Evolutionary conservation across 164 flowering plant genomes (phyloP), one percentile per base, ranked within the genome.

Genomic region (Magnolia officinalis): DNA sequence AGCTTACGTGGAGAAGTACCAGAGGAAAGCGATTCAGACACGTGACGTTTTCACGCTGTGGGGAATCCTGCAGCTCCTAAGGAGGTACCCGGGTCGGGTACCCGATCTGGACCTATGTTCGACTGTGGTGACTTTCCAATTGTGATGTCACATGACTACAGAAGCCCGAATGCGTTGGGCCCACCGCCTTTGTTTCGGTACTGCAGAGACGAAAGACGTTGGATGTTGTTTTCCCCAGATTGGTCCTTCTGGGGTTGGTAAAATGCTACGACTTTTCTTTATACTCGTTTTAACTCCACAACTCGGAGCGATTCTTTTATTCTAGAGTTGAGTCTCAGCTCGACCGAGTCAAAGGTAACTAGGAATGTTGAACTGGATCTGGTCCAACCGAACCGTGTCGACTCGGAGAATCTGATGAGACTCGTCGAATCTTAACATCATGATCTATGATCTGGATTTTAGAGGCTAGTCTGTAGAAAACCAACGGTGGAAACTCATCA

Each of bases 231-330:
- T 85, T 87, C 71, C 90, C 90, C 90, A 4, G 90, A 87, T 70
- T 87, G 90, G 90, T 77, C 88, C 70, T 91, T 88, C 78, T 91
- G 95, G 95, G 95, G 92, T 45, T 89, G 95, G 95, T 91, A 86
- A 82, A n/a, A 4, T 3, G 4, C 16, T 55, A 55, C 59, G 16
- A 9, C 11, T 8, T 55, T 55, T 9, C 59, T 9, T 55, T 55
- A 55, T 55, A 9, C 11, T 7, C 16, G 16, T 55, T 55, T 55
- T 55, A 51, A 51, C 24, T 23, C 24, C 24, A 23, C 24, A 23
- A 23, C 24, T 23, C 24, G 24, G 0, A 23, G 24, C 24, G 24
- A 0, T 23, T 31, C 37, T 2, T 31, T 31, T 3, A 31, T 31
- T n/a, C 37, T 31, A 31, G 37, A 31, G 37, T 31, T 31, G 37